Base-by-base conservation (phyloP, 176 grass and related monocot species). In the Oryza meridionalis region DNA sequence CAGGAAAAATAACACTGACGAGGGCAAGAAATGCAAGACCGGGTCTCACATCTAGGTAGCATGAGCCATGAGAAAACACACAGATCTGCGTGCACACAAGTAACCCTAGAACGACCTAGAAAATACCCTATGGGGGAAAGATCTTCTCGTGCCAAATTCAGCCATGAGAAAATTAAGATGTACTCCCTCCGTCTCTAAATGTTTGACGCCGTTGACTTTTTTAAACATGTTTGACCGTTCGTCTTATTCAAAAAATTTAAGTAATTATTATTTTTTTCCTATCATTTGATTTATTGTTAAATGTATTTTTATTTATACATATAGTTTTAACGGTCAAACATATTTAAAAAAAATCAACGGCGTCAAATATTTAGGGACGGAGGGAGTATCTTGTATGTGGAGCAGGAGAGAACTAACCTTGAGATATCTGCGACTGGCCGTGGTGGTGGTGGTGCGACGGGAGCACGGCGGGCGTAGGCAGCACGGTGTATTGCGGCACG, bases 101-200 rank as follows among this genome's bases (percentile, higher is more conserved):
- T 79, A 86, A 78, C 79, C 84, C 73, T 82, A 82, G 16, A 37
- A 71, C 44, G 24, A 37, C 79, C 29, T 6, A 59, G 8, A 15
- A 49, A 26, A 82, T 79, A 61, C 58, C 71, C 59, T 77, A 65
- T 63, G 77, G 16, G 61, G 43, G 24, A 50, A 67, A 29, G 73
- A 78, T 82, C 68, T 62, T 62, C 1, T 62, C 58, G 21, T 62
- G 21, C 2, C 8, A 21, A 62, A 62, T 62, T 24, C 21, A 62
- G 58, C 58, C 5, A 35, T 35, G 33, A 35, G 33, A 35, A 35
- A 35, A 51, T 29, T 29, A 29, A 29, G 27, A 29, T 29, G 27
- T 29, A 29, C 27, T 29, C 27, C 27, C 27, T 29, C 1, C 27
- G 27, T 29, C 27, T 29, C 27, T 29, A 29, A 29, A 29, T 29